These are phyloP conservation scores for Brassica juncea DNA, from an alignment of 345 rosid species.

Conservation along the genomic window DNA sequence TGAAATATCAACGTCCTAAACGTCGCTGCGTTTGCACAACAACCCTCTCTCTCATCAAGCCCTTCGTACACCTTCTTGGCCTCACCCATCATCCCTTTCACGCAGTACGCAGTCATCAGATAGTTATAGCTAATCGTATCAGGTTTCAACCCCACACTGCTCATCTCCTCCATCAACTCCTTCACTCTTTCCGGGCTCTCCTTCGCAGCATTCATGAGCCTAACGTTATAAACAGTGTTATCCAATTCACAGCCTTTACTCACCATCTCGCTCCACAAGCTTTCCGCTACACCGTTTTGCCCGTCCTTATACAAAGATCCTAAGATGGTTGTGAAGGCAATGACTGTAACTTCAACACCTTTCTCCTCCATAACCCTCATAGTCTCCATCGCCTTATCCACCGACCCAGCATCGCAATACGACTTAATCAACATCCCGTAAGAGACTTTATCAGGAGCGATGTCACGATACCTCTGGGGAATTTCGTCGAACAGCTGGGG, in stretches of 20 bases:
- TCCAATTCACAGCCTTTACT: constrained; percentile 58
- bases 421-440: constrained; percentile 76
- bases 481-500: constrained; percentile 64
- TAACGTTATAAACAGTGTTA: constrained; percentile 63
- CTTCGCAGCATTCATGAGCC: constrained; percentile 47
- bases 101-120: constrained; percentile 65
- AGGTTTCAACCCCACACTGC: constrained; percentile 54
- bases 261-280: constrained; percentile 63
- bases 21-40: constrained; percentile 65
- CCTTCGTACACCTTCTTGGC: constrained; percentile 67
- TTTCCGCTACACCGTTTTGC: constrained; percentile 52
- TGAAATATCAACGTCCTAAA: constrained; percentile 68
- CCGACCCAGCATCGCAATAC: constrained; percentile 58
- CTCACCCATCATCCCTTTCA: constrained; percentile 60
- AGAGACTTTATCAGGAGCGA: constrained; percentile 61
- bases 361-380: constrained; percentile 31
- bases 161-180: constrained; percentile 71
- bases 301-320: constrained; percentile 57
- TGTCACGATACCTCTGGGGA: constrained; percentile 41
- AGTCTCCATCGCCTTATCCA: constrained; percentile 55
- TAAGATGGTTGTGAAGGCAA: constrained; percentile 60
- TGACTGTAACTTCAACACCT: constrained; percentile 19
- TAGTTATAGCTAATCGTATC: constrained; percentile 68
- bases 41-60: constrained; percentile 47
- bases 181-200: constrained; percentile 49